Evolutionary conservation across 208 protist species (phyloP), one percentile per base, ranked within the genome.

Genomic region (Crithidia thermophila): DNA sequence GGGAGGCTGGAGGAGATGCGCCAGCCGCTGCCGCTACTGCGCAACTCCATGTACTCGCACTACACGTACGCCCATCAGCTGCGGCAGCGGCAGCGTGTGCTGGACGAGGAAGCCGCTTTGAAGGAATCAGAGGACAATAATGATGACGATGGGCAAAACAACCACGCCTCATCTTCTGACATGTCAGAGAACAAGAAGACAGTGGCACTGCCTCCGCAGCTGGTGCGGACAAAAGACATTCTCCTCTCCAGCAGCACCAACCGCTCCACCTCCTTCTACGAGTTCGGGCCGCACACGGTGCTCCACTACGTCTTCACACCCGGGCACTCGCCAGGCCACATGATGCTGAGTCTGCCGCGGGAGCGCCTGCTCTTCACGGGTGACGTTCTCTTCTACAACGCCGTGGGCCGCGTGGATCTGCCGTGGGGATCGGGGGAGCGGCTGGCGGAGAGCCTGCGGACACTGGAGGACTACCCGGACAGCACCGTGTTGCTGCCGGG

Each of bases 291-390:
- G 30, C 82, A 91, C 67, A 79, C 77, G 13, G 47, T 89, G 37
- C 73, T 96, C 40, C 83, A 91, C 52, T 94, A 96, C 79, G 78
- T 94, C 62, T 93, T 89, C 75, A 94, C 88, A 23, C 91, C 91
- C 3, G 91, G 91, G 8, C 91, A 96, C 77, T 93, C 88, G 5
- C 88, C 85, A 0, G 91, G 91, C 18, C 91, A 96, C 81, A 94
- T 92, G 87, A 91, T 94, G 91, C 75, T 96, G 36, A 84, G 85
- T 46, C 75, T 94, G 13, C 88, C 88, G 23, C 85, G 78, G 8
- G 88, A 96, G 67, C 79, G 77, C 16, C 80, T 96, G 6, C 85
- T 96, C 62, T 96, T 96, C 69, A 90, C 80, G 2, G 91, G 91
- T 0, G 91, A 96, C 55, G 28, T 93, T 5, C 81, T 96, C n/a